phyloP scores from a whole-genome alignment of 345 rosid genomes.

The Gossypium stocksii region DNA sequence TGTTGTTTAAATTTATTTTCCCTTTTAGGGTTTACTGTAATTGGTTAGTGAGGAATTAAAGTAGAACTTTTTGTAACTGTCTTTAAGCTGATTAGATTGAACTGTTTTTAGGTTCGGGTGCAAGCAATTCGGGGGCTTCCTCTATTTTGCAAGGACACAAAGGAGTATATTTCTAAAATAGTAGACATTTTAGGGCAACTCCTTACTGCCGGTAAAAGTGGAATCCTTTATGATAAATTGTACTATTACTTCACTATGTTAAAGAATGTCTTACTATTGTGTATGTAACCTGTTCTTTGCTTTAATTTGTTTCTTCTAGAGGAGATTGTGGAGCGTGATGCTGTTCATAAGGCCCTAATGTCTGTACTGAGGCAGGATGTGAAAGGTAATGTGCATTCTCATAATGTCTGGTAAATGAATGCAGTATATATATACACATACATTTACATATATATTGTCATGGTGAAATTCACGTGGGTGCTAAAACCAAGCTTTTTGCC shows the following conservation, averaged over 20 bases:
- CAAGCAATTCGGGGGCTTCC: conserved; percentile 98
- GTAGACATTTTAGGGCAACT: conserved; percentile 87
- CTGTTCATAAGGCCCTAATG: conserved; percentile 95
- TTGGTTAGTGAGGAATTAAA: not conserved
- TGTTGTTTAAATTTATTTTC: too few species aligned
- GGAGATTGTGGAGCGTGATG: conserved; percentile 94
- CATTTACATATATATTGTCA: not conserved
- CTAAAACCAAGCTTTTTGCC: not conserved
- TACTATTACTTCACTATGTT: not conserved
- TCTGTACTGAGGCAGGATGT: conserved; percentile 92
- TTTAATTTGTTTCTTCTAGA: conserved; percentile 39
- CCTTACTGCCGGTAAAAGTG: conserved; percentile 54
- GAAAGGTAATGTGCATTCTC: conserved; percentile 58
- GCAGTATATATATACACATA: not conserved
- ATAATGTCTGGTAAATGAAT: not conserved
- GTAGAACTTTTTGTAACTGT: not conserved
- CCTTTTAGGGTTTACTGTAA: not conserved
- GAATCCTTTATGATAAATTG: conserved; percentile 12
- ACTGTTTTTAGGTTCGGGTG: conserved; percentile 78
- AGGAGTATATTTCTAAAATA: conserved; percentile 69
- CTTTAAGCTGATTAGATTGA: not conserved
- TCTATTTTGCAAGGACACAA: conserved; percentile 87
- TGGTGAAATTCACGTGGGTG: not conserved
- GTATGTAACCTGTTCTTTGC: conserved; percentile 4
- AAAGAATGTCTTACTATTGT: conserved; percentile 6